These are phyloP conservation scores for Mollisia scopiformis DNA, from an alignment of 2,329 filamentous ascomycete species.

Conservation along the genomic window DNA sequence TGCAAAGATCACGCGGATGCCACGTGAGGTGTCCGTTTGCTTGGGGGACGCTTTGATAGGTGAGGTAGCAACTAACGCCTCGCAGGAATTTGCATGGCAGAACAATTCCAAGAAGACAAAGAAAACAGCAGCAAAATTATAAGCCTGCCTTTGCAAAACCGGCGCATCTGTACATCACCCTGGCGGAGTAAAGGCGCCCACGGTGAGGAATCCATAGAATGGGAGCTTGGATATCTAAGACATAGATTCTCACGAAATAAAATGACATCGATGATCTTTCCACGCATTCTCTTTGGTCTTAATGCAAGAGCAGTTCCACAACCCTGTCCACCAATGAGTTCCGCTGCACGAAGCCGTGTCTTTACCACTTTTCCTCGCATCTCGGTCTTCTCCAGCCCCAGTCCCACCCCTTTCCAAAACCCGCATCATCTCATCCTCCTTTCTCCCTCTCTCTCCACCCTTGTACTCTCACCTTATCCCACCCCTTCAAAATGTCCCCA, in stretches of 20 bases:
- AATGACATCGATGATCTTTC: no score
- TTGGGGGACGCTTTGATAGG: neutral
- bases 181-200: neutral
- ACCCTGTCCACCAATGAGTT: neutral
- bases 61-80: neutral
- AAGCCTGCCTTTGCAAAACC: neutral
- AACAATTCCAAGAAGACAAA: conserved; percentile 35
- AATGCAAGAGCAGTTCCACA: no score
- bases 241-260: neutral
- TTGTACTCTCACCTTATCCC: no score
- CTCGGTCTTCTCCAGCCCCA: neutral
- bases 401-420: neutral
- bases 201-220: neutral
- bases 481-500: neutral
- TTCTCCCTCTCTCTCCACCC: neutral
- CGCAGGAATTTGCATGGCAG: conserved; percentile 37
- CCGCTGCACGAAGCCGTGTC: neutral
- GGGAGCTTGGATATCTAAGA: neutral
- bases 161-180: neutral
- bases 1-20: no score
- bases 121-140: conserved; percentile 23
- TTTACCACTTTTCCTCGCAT: neutral
- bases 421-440: neutral
- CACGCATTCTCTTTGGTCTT: neutral
- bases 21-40: neutral